Percentiles rank a stretch among this genome's conserved stretches.
These are phyloP conservation scores for Auriscalpium microsporum DNA, from an alignment of 768 basidiomycete genomes.

Conservation along the genomic window DNA sequence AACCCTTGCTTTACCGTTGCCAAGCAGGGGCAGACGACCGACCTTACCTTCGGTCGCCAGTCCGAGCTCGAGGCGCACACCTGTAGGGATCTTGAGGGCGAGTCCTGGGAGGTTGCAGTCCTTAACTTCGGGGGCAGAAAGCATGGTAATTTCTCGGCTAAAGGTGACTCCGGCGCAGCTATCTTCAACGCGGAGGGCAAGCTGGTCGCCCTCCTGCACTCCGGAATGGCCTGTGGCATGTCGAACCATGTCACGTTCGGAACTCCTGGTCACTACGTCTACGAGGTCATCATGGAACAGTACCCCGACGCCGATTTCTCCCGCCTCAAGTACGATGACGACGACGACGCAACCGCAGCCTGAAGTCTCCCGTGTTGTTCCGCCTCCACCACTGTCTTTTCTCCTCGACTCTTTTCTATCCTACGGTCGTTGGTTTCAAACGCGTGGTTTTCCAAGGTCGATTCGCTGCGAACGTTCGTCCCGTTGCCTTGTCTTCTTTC, in stretches of 20 bases:
- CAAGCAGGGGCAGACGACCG: too few species aligned
- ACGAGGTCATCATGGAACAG: constrained; percentile 14
- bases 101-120: constrained; percentile 20
- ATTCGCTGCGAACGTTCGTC: too few species aligned
- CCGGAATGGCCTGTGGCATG: constrained; percentile 8
- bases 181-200: constrained; percentile 22
- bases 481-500: too few species aligned
- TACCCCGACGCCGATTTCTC: constrained; percentile 1
- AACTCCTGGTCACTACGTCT: constrained; percentile 10
- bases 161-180: constrained; percentile 30
- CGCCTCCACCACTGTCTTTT: neutral
- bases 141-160: constrained; percentile 22
- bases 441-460: too few species aligned
- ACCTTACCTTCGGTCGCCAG: too few species aligned
- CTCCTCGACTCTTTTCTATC: too few species aligned
- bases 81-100: too few species aligned
- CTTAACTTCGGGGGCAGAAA: constrained; percentile 20
- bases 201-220: constrained; percentile 5
- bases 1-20: too few species aligned
- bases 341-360: neutral
- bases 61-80: too few species aligned
- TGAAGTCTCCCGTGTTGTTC: neutral
- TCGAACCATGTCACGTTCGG: constrained; percentile 13
- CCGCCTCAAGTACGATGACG: neutral
- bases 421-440: too few species aligned